phyloP scores from a whole-genome alignment of 75 land plant species.

The Sequoia sempervirens region DNA sequence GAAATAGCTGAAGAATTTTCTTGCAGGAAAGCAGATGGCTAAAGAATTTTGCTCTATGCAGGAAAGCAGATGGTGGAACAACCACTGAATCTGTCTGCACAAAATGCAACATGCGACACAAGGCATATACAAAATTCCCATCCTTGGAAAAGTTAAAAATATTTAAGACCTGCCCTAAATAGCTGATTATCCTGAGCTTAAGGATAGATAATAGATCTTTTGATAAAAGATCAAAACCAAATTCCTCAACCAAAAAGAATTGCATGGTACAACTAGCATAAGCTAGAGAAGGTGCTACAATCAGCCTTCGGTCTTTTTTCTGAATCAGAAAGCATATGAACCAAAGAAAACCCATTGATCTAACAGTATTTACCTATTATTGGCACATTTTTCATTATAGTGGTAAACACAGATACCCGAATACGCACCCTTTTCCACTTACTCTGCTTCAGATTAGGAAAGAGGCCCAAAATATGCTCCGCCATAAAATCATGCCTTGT shows the following conservation, averaged over 20 bases:
- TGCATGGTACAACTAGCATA: not conserved
- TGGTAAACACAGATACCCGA: not conserved
- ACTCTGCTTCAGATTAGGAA: slow-evolving; percentile 35
- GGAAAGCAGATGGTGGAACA: not conserved
- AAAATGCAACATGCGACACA: not conserved
- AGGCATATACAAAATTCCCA: not conserved
- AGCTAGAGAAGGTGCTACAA: not conserved
- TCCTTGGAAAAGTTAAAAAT: not conserved
- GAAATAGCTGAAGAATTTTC: not conserved
- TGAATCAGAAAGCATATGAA: not conserved
- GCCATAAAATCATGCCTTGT: slow-evolving; percentile 87
- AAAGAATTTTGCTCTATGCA: not conserved
- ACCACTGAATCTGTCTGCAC: not conserved
- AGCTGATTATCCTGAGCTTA: not conserved
- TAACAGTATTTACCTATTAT: not conserved
- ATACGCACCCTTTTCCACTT: slow-evolving; percentile 18
- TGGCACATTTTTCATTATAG: not conserved
- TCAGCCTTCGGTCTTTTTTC: not conserved
- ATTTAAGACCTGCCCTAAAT: not conserved
- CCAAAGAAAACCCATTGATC: not conserved
- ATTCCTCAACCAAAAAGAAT: not conserved
- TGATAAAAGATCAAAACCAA: not conserved
- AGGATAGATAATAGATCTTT: not conserved
- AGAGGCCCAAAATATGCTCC: slow-evolving; percentile 55
- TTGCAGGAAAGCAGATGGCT: not conserved